Percentiles rank a stretch among this genome's conserved stretches.
Conservation (phyloP, 768 basidiomycete species). For the Kwoniella newhampshirensis region DNA sequence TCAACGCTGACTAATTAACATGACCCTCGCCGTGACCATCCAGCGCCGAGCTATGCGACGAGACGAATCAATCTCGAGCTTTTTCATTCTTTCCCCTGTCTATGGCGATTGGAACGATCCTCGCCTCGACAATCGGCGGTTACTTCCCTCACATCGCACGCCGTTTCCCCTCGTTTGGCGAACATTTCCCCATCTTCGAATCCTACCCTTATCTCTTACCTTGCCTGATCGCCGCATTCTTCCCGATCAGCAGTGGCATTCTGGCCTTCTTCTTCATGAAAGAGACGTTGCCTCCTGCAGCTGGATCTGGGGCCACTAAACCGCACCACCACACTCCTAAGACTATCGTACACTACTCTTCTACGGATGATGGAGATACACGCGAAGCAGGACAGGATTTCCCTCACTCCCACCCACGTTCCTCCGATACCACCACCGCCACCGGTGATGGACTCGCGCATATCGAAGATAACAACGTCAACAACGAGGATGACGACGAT, state of each 20-base stretch:
- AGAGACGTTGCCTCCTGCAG: constrained; percentile 35
- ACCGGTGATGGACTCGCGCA: neutral
- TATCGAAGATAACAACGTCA: neutral
- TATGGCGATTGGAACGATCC: constrained; percentile 34
- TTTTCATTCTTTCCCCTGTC: constrained; percentile 45
- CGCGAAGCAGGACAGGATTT: constrained; percentile 1
- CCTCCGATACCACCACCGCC: neutral
- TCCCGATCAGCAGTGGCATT: constrained; percentile 31
- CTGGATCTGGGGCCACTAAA: no score
- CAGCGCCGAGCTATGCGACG: constrained; percentile 42
- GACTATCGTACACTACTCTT: neutral
- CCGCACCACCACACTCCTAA: neutral
- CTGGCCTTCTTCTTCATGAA: constrained; percentile 34
- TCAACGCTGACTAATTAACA: no score
- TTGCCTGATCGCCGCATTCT: constrained; percentile 28
- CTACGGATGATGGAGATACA: neutral
- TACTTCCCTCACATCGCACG: constrained; percentile 21
- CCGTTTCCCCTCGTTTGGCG: constrained; percentile 12
- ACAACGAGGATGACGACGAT: constrained; percentile 1
- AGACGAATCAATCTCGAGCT: constrained; percentile 40
- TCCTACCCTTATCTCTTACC: constrained; percentile 40
- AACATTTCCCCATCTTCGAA: constrained; percentile 29
- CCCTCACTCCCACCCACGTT: neutral
- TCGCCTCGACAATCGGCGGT: constrained; percentile 41
- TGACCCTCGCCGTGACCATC: no score